phyloP scores from a whole-genome alignment of 169 alveolate genomes.

The Plasmodium gaboni region DNA sequence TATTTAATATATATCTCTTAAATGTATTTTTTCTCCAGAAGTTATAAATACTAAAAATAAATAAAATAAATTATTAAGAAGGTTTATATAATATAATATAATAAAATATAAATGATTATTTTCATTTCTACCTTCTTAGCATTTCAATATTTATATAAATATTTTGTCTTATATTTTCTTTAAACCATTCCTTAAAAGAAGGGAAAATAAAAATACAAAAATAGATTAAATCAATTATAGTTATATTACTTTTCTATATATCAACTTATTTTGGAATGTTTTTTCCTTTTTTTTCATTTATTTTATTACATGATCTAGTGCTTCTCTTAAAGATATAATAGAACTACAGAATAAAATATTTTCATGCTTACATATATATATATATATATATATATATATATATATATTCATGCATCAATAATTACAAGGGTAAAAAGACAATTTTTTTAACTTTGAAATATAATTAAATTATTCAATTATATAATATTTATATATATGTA shows the following conservation, averaged over 20 bases:
- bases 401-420: neutral
- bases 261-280: neutral
- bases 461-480: neutral
- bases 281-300: neutral
- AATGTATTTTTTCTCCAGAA: slow-evolving; percentile 48
- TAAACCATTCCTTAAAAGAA: slow-evolving; percentile 57
- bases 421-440: too few relatives aligned
- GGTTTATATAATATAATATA: too few relatives aligned
- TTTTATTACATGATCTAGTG: slow-evolving; percentile 51
- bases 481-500: neutral
- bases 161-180: slow-evolving; percentile 45
- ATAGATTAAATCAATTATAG: neutral
- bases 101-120: too few relatives aligned
- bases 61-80: too few relatives aligned
- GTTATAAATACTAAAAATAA: slow-evolving; percentile 46
- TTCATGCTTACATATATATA: neutral
- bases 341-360: slow-evolving; percentile 16
- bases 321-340: slow-evolving; percentile 43
- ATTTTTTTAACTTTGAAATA: too few relatives aligned
- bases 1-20: slow-evolving; percentile 48
- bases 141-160: slow-evolving; percentile 45
- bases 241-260: neutral
- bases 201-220: slow-evolving; percentile 2
- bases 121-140: slow-evolving; percentile 12
- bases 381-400: slow-evolving; percentile 1